Percentiles rank a stretch among this genome's conserved stretches.
Evolutionary conservation across 1,284 basidiomycete genomes (phyloP).

Genomic region (Moesziomyces antarcticus): DNA sequence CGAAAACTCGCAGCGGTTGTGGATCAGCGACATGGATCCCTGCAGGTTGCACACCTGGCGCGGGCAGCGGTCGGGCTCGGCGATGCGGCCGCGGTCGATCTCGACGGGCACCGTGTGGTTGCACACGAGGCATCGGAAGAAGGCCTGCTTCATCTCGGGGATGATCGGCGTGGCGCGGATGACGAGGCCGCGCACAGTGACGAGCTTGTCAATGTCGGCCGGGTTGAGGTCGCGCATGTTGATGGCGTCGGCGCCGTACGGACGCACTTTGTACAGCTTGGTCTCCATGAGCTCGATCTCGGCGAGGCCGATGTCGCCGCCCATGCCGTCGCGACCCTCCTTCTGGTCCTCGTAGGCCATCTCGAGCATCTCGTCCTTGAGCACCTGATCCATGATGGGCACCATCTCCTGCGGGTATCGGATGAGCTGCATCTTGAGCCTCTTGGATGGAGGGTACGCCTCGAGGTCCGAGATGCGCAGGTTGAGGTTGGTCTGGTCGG

Average conservation of each 20-base stretch:
- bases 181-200: slow-evolving; percentile 93
- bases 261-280: slow-evolving; percentile 88
- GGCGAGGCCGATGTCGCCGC: slow-evolving; percentile 74
- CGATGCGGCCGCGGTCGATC: slow-evolving; percentile 94
- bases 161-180: slow-evolving; percentile 97
- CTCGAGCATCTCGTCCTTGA: slow-evolving; percentile 77
- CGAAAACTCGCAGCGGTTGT: slow-evolving; percentile 95
- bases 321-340: slow-evolving; percentile 76
- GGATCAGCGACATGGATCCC: slow-evolving; percentile 92
- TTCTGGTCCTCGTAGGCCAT: slow-evolving; percentile 76
- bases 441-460: slow-evolving; percentile 85
- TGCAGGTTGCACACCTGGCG: slow-evolving; percentile 87
- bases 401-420: slow-evolving; percentile 97
- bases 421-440: slow-evolving; percentile 74
- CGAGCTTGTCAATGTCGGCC: slow-evolving; percentile 74
- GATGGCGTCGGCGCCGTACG: slow-evolving; percentile 79
- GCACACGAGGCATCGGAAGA: slow-evolving; percentile 97
- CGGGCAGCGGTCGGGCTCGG: slow-evolving; percentile 89
- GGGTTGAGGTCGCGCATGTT: slow-evolving; percentile 68
- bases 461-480: slow-evolving; percentile 89
- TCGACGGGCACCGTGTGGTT: slow-evolving; percentile 93
- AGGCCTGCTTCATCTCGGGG: slow-evolving; percentile 96
- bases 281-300: slow-evolving; percentile 64
- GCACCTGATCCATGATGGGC: slow-evolving; percentile 93
- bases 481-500: slow-evolving; percentile 87